Evolutionary conservation across 257 asterid species (phyloP), one percentile per base, ranked within the genome.

Genomic region (Plantago major): DNA sequence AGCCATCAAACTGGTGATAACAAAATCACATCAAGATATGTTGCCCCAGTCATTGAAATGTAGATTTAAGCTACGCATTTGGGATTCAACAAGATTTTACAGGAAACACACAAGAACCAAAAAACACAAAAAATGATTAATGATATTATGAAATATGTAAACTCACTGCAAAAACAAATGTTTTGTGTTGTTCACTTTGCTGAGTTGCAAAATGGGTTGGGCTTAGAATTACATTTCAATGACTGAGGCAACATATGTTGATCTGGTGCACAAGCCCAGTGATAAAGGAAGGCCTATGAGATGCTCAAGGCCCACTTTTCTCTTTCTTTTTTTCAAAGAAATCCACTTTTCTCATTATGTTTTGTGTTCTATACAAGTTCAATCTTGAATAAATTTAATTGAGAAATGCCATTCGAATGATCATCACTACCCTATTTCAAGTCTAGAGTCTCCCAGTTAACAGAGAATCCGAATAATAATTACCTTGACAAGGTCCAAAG

Each of bases 31-130:
- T 60, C 28, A n/a, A 44, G 53, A 26, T 45, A 17, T 19, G 61
- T 58, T 66, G 57, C 55, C 57, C 65, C 11, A 42, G 72, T 22
- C 65, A 59, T 26, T 42, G 42, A 69, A 43, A 43, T 51, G 58
- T 51, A 47, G 69, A 33, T 50, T 4, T 60, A 47, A 55, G 73
- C 28, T 40, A 44, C 58, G 44, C 60, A 62, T 30, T 14, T 48
- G 65, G 45, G 52, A 12, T 59, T 46, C 22, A 43, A 14, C 46
- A 49, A 62, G 57, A 9, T 58, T 13, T 54, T 14, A 54, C 51
- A 26, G 54, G 44, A 18, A 10, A 17, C 26, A 22, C 26, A 22
- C 26, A 22, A 22, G 1, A 22, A 22, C 26, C 26, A 22, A 3
- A 9, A 19, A 15, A 19, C 14, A 6, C 5, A 18, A 52, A 22